Conservation (phyloP, 768 basidiomycete genomes). For the Pholiota conissans region DNA sequence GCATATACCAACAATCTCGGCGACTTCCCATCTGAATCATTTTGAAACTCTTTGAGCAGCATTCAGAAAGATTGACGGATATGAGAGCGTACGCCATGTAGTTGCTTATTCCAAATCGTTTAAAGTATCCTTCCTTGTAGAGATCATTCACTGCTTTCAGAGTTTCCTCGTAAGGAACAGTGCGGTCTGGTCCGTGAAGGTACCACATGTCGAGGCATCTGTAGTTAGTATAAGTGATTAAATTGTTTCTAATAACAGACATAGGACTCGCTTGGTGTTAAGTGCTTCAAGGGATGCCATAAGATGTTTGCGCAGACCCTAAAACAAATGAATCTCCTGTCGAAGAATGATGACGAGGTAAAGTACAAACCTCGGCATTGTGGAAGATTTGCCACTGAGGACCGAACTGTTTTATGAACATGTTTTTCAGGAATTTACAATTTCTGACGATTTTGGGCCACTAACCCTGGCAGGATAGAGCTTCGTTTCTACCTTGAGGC, state of each 20-base stretch:
- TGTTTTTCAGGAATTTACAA: neutral
- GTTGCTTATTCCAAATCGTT: constrained; percentile 64
- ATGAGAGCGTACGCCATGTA: constrained; percentile 51
- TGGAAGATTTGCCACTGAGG: constrained; percentile 22
- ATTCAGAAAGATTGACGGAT: no score
- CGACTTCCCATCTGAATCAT: constrained; percentile 55
- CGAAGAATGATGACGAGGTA: no score
- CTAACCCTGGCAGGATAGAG: constrained; percentile 41
- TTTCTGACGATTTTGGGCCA: neutral
- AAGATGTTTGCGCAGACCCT: constrained; percentile 48
- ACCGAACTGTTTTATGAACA: neutral
- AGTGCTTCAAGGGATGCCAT: constrained; percentile 44
- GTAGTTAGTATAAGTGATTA: constrained; percentile 7
- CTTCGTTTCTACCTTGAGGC: constrained; percentile 61
- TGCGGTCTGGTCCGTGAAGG: constrained; percentile 60
- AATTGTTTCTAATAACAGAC: no score
- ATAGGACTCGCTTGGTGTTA: constrained; percentile 40
- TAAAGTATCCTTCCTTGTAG: constrained; percentile 57
- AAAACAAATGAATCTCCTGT: constrained; percentile 8
- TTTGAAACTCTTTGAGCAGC: no score
- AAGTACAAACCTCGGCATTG: constrained; percentile 30
- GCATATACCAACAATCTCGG: constrained; percentile 59
- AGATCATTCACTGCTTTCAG: constrained; percentile 53
- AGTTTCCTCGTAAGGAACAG: constrained; percentile 57
- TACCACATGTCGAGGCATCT: constrained; percentile 52